These are phyloP conservation scores for Exophiala alcalophila DNA, from an alignment of 2,329 filamentous ascomycete species.

Conservation along the genomic window DNA sequence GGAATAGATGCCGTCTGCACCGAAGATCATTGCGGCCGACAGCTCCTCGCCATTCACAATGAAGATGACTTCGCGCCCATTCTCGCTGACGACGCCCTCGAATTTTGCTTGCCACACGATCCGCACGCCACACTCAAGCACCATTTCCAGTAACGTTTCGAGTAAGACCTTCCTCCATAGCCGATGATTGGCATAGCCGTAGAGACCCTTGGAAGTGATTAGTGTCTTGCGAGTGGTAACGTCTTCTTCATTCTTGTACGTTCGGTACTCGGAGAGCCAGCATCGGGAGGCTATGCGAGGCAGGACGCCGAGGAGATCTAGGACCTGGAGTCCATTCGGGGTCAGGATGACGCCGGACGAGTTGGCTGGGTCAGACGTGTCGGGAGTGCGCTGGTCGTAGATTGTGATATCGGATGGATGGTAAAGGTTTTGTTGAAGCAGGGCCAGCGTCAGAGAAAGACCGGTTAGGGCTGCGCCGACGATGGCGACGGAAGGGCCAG, in stretches of 20 bases:
- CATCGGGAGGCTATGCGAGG: constrained; percentile 9
- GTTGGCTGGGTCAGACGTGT: constrained; percentile 31
- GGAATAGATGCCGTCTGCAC: constrained; percentile 60
- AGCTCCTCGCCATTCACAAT: constrained; percentile 47
- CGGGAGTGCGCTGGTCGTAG: constrained; percentile 33
- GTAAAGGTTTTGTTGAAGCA: constrained; percentile 12
- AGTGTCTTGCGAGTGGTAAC: constrained; percentile 17
- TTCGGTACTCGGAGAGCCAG: constrained; percentile 36
- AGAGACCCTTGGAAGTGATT: constrained; percentile 46
- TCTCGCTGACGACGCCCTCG: constrained; percentile 43
- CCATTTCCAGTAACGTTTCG: constrained; percentile 44
- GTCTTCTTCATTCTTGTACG: constrained; percentile 35
- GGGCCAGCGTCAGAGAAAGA: constrained; percentile 12
- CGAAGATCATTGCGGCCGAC: constrained; percentile 49
- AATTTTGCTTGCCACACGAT: constrained; percentile 53
- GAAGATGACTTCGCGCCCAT: constrained; percentile 41
- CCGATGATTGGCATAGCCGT: constrained; percentile 54
- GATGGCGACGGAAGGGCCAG: constrained; percentile 19
- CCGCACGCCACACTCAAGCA: constrained; percentile 41
- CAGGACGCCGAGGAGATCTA: constrained; percentile 16
- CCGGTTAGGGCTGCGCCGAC: constrained; percentile 17
- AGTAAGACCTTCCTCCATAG: constrained; percentile 55
- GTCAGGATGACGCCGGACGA: constrained; percentile 29
- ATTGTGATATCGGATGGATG: constrained; percentile 32
- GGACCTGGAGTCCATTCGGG: constrained; percentile 23